phyloP scores from a whole-genome alignment of 805 yeast species.

The Metschnikowia corniflorae region DNA sequence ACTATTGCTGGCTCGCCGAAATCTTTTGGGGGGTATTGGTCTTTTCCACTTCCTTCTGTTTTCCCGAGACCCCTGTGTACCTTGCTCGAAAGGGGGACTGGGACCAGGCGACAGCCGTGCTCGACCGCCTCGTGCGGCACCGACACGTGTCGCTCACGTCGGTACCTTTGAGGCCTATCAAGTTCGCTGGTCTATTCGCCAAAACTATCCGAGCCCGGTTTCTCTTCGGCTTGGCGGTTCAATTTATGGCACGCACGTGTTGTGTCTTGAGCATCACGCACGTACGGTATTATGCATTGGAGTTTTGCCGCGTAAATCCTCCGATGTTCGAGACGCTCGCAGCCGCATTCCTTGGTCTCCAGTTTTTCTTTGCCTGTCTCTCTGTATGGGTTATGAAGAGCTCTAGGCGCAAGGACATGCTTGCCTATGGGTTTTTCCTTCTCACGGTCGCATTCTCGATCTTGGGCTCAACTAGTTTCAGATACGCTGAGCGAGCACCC shows the following conservation, averaged over 20 bases:
- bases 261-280: constrained; percentile 5
- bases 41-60: constrained; percentile 6
- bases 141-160: constrained; percentile 3
- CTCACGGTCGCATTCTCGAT: constrained; percentile 33
- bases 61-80: constrained; percentile 14
- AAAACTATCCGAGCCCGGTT: background rate
- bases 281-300: constrained; percentile 8
- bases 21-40: constrained; percentile 9
- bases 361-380: constrained; percentile 39
- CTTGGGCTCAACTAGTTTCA: constrained; percentile 34
- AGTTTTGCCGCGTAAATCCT: constrained; percentile 11
- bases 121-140: constrained; percentile 6
- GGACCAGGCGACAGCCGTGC: constrained; percentile 7
- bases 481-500: constrained; percentile 30
- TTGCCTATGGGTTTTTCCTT: constrained; percentile 41
- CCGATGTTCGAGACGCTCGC: constrained; percentile 5
- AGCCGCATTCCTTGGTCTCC: constrained; percentile 31
- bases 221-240: constrained; percentile 7
- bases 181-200: constrained; percentile 4
- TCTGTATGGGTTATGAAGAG: constrained; percentile 44
- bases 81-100: constrained; percentile 11
- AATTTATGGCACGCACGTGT: constrained; percentile 8
- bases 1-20: constrained; percentile 12
- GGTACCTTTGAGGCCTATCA: constrained; percentile 3
- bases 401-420: constrained; percentile 45